A percentile compares a stretch with the other conserved stretches of the same genome.
These are phyloP conservation scores for Aspergillus sp. DNA, from an alignment of 2,329 filamentous ascomycete genomes.

Conservation along the genomic window DNA sequence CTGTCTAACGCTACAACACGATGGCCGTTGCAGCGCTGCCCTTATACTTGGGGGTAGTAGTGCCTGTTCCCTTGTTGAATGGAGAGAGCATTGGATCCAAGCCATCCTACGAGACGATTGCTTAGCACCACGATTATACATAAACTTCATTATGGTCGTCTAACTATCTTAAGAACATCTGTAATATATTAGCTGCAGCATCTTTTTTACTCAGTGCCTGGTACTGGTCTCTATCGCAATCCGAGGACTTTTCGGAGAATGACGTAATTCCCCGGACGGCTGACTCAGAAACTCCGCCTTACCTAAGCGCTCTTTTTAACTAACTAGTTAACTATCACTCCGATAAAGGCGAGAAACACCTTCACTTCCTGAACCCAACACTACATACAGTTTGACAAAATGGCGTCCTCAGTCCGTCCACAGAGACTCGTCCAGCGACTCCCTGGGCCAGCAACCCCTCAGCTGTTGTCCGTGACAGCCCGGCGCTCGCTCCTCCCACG, in stretches of 20 bases:
- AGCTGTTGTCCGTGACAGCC: conserved; percentile 3
- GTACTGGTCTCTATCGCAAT: neutral
- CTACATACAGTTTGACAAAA: neutral
- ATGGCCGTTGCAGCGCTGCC: no score
- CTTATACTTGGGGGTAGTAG: no score
- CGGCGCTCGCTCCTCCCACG: conserved; percentile 8
- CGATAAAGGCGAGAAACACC: neutral
- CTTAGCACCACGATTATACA: no score
- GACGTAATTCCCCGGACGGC: conserved; percentile 1
- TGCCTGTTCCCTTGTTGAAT: no score
- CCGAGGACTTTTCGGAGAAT: neutral
- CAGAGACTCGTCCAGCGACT: conserved; percentile 13
- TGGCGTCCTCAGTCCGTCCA: conserved; percentile 11
- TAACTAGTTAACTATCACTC: no score
- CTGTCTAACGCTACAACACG: neutral
- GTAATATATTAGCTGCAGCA: neutral
- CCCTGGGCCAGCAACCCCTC: neutral
- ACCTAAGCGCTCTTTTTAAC: neutral
- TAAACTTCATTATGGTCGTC: no score
- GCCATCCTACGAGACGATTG: no score
- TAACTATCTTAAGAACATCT: neutral
- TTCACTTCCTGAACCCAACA: neutral
- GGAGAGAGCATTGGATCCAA: no score
- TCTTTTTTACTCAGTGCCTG: no score
- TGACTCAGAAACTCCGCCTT: neutral